phyloP scores from a whole-genome alignment of 2,329 filamentous ascomycete genomes.

The Ascochyta fabae region DNA sequence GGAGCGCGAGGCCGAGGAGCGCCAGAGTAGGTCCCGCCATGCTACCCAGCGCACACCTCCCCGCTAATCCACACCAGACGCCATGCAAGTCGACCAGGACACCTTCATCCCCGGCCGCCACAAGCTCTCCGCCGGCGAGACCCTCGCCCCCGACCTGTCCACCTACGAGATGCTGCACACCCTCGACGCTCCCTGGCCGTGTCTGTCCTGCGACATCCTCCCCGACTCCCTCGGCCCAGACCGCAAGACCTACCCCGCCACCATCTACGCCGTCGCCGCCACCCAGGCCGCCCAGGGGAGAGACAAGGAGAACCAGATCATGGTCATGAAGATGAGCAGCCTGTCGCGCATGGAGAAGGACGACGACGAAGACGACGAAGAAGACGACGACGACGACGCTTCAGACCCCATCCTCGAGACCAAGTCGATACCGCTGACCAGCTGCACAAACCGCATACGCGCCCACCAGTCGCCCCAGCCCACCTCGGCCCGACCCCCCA shows the following conservation, averaged over 20 bases:
- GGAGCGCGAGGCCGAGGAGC: slow-evolving; percentile 89
- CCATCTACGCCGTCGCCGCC: slow-evolving; percentile 91
- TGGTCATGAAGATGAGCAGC: slow-evolving; percentile 96
- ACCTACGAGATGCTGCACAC: slow-evolving; percentile 98
- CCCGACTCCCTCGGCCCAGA: slow-evolving; percentile 85
- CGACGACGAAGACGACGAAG: slow-evolving; percentile 72
- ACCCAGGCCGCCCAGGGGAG: slow-evolving; percentile 83
- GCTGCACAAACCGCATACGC: slow-evolving; percentile 93
- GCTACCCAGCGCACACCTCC: too few relatives aligned
- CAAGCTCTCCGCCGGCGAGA: slow-evolving; percentile 89
- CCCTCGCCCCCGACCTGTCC: slow-evolving; percentile 86
- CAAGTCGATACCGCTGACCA: slow-evolving; percentile 82
- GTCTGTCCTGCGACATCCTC: slow-evolving; percentile 92
- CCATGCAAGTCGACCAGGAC: slow-evolving; percentile 92
- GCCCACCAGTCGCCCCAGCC: slow-evolving; percentile 78
- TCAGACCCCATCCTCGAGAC: slow-evolving; percentile 93
- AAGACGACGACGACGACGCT: slow-evolving; percentile 67
- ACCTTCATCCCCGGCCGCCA: slow-evolving; percentile 96
- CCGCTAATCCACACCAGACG: slow-evolving; percentile 54
- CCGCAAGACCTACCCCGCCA: slow-evolving; percentile 91
- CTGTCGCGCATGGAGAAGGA: slow-evolving; percentile 85
- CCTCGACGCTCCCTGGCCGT: slow-evolving; percentile 94
- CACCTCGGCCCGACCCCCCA: slow-evolving; percentile 74
- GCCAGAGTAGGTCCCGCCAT: slow-evolving; percentile 60
- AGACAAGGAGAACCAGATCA: slow-evolving; percentile 86